Percentiles rank a stretch among this genome's conserved stretches.
Conservation (phyloP, 139 green algal genomes). For the Chlamydomonas sphaeroides region DNA sequence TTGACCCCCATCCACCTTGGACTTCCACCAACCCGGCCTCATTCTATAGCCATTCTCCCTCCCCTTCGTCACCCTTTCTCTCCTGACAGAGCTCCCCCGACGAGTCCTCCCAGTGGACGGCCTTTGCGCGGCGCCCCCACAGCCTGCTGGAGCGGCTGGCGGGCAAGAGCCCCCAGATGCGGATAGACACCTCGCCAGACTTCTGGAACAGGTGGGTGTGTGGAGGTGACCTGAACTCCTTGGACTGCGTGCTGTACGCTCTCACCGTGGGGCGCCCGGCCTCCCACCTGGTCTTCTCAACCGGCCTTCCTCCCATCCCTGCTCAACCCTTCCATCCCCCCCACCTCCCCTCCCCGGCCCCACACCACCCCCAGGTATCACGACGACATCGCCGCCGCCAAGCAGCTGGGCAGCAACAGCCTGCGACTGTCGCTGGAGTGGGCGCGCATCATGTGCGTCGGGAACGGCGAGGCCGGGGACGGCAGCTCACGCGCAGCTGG, state of each 20-base stretch:
- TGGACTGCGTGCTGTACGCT: neutral
- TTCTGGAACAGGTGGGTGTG: slow-evolving; percentile 34
- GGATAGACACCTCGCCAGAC: slow-evolving; percentile 1
- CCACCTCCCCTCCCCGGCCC: neutral
- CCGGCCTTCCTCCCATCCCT: neutral
- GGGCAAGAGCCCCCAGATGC: slow-evolving; percentile 18
- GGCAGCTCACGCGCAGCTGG: no score
- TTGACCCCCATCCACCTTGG: no score
- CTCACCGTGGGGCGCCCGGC: no score
- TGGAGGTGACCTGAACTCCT: neutral
- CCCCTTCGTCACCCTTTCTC: no score
- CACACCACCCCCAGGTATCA: slow-evolving; percentile 54
- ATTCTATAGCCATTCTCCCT: no score
- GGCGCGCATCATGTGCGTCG: slow-evolving; percentile 77
- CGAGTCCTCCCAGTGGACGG: slow-evolving; percentile 57
- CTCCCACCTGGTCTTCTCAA: neutral
- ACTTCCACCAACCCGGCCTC: no score
- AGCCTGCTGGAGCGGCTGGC: neutral
- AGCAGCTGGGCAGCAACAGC: slow-evolving; percentile 67
- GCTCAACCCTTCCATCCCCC: neutral
- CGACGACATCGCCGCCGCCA: slow-evolving; percentile 70
- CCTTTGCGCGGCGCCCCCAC: slow-evolving; percentile 36
- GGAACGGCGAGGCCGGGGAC: no score
- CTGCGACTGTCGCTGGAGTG: slow-evolving; percentile 85
- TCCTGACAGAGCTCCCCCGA: slow-evolving; percentile 58